Base-by-base conservation (phyloP, 2,329 filamentous ascomycete species). In the Trichoderma sp. region DNA sequence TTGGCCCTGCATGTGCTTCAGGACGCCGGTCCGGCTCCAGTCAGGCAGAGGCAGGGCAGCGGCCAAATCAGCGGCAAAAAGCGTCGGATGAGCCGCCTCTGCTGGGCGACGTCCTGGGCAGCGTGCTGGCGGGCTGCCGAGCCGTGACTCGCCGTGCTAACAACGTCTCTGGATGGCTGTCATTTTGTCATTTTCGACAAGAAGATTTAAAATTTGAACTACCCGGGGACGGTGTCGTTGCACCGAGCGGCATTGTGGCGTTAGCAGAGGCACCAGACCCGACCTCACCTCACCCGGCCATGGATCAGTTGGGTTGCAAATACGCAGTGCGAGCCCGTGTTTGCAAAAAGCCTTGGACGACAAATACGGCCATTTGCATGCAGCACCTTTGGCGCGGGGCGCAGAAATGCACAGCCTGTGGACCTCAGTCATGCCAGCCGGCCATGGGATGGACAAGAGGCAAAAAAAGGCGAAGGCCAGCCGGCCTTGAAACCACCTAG, bases 31-130 rank as follows among this genome's bases (percentile, higher is more conserved):
- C 50, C 19, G 48, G 53, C 53, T 54, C 52, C 52, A 54, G 29
- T 32, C 29, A 29, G 52, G 52, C 52, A 32, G 29, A 54, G 27
- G 19, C 39, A n/a, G 39, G 39, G 45, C 61, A 63, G 29, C 50
- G 63, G 53, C 58, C 58, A 61, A 35, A 50, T 61, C 35, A 56
- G 54, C 35, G 61, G 61, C 50, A 53, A 29, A 60, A 56, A 50
- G 61, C 50, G 27, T 61, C 65, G 65, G 65, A 67, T 63, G 64
- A 67, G 64, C 64, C 64, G 64, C 54, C 45, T 59, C 39, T 45
- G 39, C 32, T 48, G 52, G 52, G 27, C 27, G 52, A 54, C 27
- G 27, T 57, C 56, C 39, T 57, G 50, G 37, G 61, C 61, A 56
- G 39, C 27, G 32, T 22, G 48, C 35, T 53, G 32, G 52, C 61